Percentiles rank a stretch among this genome's conserved stretches.
These are phyloP conservation scores for Vitis cinerea DNA, from an alignment of 164 flowering plant genomes.

Conservation along the genomic window DNA sequence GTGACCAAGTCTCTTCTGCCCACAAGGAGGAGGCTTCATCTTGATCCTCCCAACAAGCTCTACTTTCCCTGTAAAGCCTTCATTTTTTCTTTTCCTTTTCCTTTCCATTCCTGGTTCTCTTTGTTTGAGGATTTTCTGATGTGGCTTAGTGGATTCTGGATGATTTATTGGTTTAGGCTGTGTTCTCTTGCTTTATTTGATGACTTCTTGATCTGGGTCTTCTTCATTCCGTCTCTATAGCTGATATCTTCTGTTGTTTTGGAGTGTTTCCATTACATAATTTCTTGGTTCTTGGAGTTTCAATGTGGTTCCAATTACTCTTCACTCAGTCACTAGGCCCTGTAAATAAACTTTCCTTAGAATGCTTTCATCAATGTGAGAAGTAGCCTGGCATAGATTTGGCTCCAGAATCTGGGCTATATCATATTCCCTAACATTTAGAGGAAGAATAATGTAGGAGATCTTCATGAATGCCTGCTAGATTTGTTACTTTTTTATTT, in stretches of 20 bases:
- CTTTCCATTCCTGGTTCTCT: background rate
- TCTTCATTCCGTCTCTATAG: background rate
- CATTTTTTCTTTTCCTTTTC: background rate
- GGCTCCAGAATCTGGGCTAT: too few relatives aligned
- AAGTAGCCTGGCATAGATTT: too few relatives aligned
- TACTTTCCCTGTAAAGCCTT: slow-evolving; percentile 73
- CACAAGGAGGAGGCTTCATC: slow-evolving; percentile 66
- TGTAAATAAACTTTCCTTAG: too few relatives aligned
- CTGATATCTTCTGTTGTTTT: background rate
- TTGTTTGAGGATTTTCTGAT: background rate
- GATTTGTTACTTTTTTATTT: background rate
- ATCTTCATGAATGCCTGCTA: background rate
- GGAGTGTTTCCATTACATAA: background rate
- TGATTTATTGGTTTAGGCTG: background rate
- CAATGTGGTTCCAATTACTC: too few relatives aligned
- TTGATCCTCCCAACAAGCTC: slow-evolving; percentile 80
- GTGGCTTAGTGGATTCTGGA: background rate
- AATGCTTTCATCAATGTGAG: too few relatives aligned
- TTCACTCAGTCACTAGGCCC: too few relatives aligned
- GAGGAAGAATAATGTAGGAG: too few relatives aligned
- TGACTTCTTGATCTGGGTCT: slow-evolving; percentile 8
- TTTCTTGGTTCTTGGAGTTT: background rate
- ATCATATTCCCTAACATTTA: too few relatives aligned
- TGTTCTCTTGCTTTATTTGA: background rate
- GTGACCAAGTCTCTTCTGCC: slow-evolving; percentile 79